Conservation (phyloP, 202 grass and related monocot species). For the Eragrostis tef region DNA sequence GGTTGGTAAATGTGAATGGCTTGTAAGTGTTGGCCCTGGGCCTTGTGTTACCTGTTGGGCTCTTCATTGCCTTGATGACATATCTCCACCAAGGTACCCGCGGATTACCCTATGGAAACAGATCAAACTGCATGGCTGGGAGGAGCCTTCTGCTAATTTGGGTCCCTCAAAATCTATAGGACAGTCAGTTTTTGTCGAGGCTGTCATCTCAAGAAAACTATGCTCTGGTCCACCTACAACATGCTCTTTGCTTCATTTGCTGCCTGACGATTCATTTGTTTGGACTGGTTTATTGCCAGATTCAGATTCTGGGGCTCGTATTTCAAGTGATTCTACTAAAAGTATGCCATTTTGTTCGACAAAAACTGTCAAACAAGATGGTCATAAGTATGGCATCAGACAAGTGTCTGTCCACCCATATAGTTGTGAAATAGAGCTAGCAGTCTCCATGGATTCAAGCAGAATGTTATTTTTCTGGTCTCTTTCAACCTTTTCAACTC, state of each 20-base stretch:
- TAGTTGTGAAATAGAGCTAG: slow-evolving; percentile 67
- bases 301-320: slow-evolving; percentile 49
- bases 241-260: slow-evolving; percentile 84
- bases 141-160: slow-evolving; percentile 41
- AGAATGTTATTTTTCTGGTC: slow-evolving; percentile 82
- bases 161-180: slow-evolving; percentile 41
- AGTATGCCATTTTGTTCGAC: slow-evolving; percentile 52
- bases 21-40: slow-evolving; percentile 68
- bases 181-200: slow-evolving; percentile 64
- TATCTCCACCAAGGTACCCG: slow-evolving; percentile 78
- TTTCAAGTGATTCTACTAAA: slow-evolving; percentile 50
- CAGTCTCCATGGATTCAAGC: slow-evolving; percentile 88
- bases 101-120: slow-evolving; percentile 78
- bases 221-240: slow-evolving; percentile 66
- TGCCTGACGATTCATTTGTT: slow-evolving; percentile 61
- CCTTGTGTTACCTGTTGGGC: slow-evolving; percentile 73
- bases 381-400: slow-evolving; percentile 73
- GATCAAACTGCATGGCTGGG: slow-evolving; percentile 48
- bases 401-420: slow-evolving; percentile 75
- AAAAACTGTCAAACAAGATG: slow-evolving; percentile 63
- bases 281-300: slow-evolving; percentile 57
- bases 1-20: slow-evolving; percentile 89
- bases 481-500: slow-evolving; percentile 73
- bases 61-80: slow-evolving; percentile 85
- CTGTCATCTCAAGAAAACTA: slow-evolving; percentile 63